A percentile compares a stretch with the other conserved stretches of the same genome.
phyloP scores from a whole-genome alignment of 169 alveolate species.

The Amoebophrya sp. region DNA sequence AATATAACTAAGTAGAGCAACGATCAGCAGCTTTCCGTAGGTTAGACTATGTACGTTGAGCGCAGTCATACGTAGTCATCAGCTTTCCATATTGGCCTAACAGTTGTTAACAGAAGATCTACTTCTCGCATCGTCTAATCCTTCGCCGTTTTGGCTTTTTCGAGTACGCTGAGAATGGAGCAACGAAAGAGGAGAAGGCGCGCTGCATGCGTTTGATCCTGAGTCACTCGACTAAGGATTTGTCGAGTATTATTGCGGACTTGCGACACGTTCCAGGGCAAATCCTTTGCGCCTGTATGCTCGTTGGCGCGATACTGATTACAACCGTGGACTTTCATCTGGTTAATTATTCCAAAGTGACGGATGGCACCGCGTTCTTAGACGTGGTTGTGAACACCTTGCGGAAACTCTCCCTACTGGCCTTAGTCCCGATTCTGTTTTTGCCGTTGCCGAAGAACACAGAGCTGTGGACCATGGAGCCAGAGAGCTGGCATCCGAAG shows the following conservation, averaged over 20 bases:
- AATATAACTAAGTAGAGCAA: too few species aligned
- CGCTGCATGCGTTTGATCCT: not conserved
- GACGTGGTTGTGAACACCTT: not conserved
- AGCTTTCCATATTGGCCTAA: too few species aligned
- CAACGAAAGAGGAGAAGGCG: not conserved
- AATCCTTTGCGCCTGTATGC: not conserved
- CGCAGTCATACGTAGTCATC: too few species aligned
- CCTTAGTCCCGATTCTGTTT: not conserved
- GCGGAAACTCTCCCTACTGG: not conserved
- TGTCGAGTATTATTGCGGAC: not conserved
- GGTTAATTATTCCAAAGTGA: not conserved
- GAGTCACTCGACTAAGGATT: not conserved
- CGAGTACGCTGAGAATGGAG: not conserved
- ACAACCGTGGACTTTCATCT: not conserved
- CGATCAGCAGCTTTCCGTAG: too few species aligned
- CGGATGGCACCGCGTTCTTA: not conserved
- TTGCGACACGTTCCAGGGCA: not conserved
- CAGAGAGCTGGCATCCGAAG: not conserved
- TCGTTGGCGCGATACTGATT: not conserved
- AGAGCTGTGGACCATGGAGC: not conserved
- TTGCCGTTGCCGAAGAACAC: not conserved
- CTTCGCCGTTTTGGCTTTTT: not conserved
- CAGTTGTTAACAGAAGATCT: too few species aligned
- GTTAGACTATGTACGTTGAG: too few species aligned
- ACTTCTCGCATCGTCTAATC: too few species aligned